Conservation (phyloP, 495 filamentous ascomycete genomes). For the Penicillium arizonense region DNA sequence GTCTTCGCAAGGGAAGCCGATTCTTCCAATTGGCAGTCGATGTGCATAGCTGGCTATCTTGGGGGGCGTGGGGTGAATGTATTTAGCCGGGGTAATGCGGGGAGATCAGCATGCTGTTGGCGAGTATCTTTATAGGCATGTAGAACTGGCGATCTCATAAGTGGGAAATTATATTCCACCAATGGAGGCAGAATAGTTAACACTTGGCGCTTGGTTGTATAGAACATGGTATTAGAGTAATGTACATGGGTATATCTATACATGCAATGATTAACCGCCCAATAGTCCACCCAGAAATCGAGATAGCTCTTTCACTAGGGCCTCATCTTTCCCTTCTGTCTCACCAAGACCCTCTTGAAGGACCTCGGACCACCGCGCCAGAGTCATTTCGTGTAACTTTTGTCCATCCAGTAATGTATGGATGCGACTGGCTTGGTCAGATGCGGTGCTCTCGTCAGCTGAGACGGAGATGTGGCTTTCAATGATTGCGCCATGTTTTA, state of each 20-base stretch:
- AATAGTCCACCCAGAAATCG: conserved; percentile 17
- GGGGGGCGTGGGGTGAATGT: neutral
- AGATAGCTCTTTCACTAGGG: conserved; percentile 17
- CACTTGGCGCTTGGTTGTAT: neutral
- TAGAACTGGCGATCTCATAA: conserved; percentile 1
- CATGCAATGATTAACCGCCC: conserved; percentile 10
- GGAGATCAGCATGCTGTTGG: neutral
- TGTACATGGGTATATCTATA: conserved; percentile 10
- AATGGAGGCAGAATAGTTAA: neutral
- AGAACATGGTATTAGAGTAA: conserved; percentile 2
- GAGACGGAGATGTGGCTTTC: conserved; percentile 47
- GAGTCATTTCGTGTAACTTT: conserved; percentile 41
- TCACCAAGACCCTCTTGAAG: conserved; percentile 19
- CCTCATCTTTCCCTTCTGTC: conserved; percentile 11
- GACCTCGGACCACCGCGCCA: conserved; percentile 30
- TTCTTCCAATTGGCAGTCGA: neutral
- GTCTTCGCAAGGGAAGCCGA: conserved; percentile 4
- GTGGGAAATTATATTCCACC: conserved; percentile 14
- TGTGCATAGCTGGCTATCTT: neutral
- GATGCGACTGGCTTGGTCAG: conserved; percentile 34
- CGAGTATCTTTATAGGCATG: neutral
- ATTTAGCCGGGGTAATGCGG: conserved; percentile 6
- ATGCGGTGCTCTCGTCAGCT: conserved; percentile 26
- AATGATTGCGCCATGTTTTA: conserved; percentile 44
- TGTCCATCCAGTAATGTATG: conserved; percentile 37